Conservation (phyloP, 2,329 filamentous ascomycete species). For the Clonostachys chloroleuca region DNA sequence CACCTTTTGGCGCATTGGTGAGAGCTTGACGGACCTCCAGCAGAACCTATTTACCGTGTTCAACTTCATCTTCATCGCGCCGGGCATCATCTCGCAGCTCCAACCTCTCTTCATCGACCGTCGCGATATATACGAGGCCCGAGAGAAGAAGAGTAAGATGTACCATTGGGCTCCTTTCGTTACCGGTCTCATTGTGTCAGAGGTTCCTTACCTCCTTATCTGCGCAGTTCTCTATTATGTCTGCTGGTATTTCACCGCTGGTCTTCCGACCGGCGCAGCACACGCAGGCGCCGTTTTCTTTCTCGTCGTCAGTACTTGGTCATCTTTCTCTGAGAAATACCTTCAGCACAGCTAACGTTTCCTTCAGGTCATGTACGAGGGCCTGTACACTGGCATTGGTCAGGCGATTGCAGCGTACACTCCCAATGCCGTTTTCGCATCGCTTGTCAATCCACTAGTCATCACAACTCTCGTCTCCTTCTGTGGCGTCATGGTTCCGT, state of each 20-base stretch:
- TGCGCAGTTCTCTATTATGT: constrained; percentile 42
- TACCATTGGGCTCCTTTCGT: constrained; percentile 57
- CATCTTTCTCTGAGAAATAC: neutral
- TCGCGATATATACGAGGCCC: constrained; percentile 51
- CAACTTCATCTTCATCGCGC: constrained; percentile 59
- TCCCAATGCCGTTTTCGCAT: constrained; percentile 55
- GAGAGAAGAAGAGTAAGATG: constrained; percentile 58
- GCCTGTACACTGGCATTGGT: constrained; percentile 55
- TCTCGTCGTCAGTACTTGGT: constrained; percentile 27
- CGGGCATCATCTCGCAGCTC: constrained; percentile 52
- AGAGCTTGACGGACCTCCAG: constrained; percentile 46
- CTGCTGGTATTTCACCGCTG: constrained; percentile 56
- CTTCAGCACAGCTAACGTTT: too few species aligned
- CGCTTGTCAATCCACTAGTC: constrained; percentile 51
- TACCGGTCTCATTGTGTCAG: constrained; percentile 42
- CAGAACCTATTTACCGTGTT: constrained; percentile 55
- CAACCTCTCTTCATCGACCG: constrained; percentile 54
- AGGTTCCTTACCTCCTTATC: constrained; percentile 38
- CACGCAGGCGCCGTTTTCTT: constrained; percentile 47
- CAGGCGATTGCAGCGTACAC: constrained; percentile 61
- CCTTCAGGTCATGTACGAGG: constrained; percentile 36
- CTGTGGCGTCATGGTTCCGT: constrained; percentile 71
- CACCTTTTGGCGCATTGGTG: constrained; percentile 55
- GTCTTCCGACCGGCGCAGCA: constrained; percentile 34
- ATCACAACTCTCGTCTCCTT: constrained; percentile 61